Percentiles rank a stretch among this genome's conserved stretches.
These are phyloP conservation scores for Fusarium albidum DNA, from an alignment of 2,329 filamentous ascomycete species.

Conservation along the genomic window DNA sequence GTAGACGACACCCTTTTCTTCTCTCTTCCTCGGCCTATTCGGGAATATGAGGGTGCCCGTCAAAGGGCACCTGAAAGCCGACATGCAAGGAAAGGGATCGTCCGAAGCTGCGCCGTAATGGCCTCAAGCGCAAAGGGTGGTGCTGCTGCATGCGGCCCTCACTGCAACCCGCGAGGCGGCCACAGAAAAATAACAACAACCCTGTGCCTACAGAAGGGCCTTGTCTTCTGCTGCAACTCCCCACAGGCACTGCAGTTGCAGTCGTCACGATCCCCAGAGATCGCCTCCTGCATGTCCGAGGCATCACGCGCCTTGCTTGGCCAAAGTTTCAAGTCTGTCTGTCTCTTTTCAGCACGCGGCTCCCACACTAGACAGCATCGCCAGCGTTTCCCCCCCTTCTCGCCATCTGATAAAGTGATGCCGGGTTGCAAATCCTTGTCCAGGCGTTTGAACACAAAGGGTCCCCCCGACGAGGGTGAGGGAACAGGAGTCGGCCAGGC, in stretches of 20 bases:
- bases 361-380: too few relatives aligned
- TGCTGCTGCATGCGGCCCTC: too few relatives aligned
- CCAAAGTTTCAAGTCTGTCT: too few relatives aligned
- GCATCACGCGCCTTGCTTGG: too few relatives aligned
- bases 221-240: slow-evolving; percentile 8
- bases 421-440: slow-evolving; percentile 11
- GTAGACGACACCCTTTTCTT: slow-evolving; percentile 18
- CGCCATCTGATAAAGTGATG: slow-evolving; percentile 18
- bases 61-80: slow-evolving; percentile 1
- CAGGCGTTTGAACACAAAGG: slow-evolving; percentile 27
- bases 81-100: slow-evolving; percentile 17
- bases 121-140: too few relatives aligned
- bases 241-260: slow-evolving; percentile 18
- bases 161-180: slow-evolving; percentile 12
- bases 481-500: slow-evolving; percentile 27
- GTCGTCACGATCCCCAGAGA: slow-evolving; percentile 20
- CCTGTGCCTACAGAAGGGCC: slow-evolving; percentile 11
- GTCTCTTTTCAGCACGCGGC: too few relatives aligned
- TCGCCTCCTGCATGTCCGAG: slow-evolving; percentile 11
- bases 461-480: slow-evolving; percentile 18
- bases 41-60: slow-evolving; percentile 13
- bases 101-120: slow-evolving; percentile 28
- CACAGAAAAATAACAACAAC: slow-evolving; percentile 14
- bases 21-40: too few relatives aligned
- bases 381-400: too few relatives aligned